Percentiles rank a stretch among this genome's conserved stretches.
Evolutionary conservation across 495 filamentous ascomycete genomes (phyloP).

Genomic region (Diplogelasinospora grovesii): DNA sequence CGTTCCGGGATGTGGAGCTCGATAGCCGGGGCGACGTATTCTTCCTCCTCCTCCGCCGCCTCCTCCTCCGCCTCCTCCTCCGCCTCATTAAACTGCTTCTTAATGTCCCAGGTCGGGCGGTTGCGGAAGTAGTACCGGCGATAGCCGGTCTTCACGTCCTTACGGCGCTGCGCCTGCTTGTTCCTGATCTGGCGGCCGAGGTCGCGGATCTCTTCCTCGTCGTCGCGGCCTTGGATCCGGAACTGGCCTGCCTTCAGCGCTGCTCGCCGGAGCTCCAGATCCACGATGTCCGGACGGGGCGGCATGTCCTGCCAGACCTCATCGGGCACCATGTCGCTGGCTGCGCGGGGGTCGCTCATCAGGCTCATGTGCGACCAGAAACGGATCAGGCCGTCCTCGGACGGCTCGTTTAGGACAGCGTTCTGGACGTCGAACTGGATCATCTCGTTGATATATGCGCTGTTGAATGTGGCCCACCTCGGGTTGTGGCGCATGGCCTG

Average conservation of each 20-base stretch:
- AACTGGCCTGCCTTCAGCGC: conserved; percentile 15
- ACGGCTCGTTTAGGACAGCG: conserved; percentile 11
- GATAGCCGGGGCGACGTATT: neutral
- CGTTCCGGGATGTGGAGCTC: conserved; percentile 2
- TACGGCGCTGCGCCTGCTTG: conserved; percentile 5
- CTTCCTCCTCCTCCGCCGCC: no score
- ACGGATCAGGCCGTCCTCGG: conserved; percentile 4
- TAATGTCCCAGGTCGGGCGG: conserved; percentile 22
- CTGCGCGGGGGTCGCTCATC: conserved; percentile 18
- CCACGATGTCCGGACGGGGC: conserved; percentile 14
- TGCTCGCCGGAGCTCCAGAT: conserved; percentile 10
- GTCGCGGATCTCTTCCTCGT: conserved; percentile 8
- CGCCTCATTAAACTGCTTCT: conserved; percentile 12
- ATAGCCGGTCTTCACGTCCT: conserved; percentile 8
- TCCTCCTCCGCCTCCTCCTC: neutral
- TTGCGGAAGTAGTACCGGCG: conserved; percentile 19
- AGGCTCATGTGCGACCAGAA: conserved; percentile 16
- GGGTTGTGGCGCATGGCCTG: no score
- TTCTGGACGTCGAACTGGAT: conserved; percentile 14
- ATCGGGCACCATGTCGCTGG: conserved; percentile 15
- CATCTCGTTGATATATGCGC: conserved; percentile 16
- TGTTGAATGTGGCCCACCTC: no score
- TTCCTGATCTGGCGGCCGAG: conserved; percentile 5
- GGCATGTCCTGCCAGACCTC: conserved; percentile 14
- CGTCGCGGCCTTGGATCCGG: conserved; percentile 7